Evolutionary conservation across 257 asterid genomes (phyloP).

Genomic region (Rhazya stricta): DNA sequence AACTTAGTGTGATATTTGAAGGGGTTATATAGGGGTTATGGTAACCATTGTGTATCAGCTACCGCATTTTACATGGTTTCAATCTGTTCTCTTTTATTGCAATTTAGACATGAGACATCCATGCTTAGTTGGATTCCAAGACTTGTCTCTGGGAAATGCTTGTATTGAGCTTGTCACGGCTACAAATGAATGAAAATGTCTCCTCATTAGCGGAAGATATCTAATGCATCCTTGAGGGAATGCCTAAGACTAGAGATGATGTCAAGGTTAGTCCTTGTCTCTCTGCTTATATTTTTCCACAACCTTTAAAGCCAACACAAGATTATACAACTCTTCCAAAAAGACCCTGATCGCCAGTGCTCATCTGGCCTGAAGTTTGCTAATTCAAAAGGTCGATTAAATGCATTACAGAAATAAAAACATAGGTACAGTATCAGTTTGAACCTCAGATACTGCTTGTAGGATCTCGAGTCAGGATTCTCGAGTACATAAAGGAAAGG

Average conservation of each 20-base stretch:
- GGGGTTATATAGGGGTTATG: not conserved
- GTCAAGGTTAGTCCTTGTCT: not conserved
- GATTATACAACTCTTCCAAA: not conserved
- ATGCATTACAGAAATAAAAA: not conserved
- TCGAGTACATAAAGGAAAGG: conserved; percentile 79
- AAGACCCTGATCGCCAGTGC: not conserved
- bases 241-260: not conserved
- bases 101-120: not conserved
- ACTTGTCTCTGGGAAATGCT: not conserved
- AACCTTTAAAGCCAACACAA: not conserved
- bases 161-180: not conserved
- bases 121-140: too few species aligned
- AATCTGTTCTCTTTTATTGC: not conserved
- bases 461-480: conserved; percentile 65
- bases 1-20: not conserved
- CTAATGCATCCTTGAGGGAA: not conserved
- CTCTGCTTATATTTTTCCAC: not conserved
- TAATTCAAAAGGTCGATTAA: not conserved
- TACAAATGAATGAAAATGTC: not conserved
- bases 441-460: conserved; percentile 79
- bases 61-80: not conserved
- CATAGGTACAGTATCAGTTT: not conserved
- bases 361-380: not conserved
- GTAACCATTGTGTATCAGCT: not conserved
- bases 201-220: not conserved